Conservation (phyloP, 441 rosid species). For the Croton laevigatus region DNA sequence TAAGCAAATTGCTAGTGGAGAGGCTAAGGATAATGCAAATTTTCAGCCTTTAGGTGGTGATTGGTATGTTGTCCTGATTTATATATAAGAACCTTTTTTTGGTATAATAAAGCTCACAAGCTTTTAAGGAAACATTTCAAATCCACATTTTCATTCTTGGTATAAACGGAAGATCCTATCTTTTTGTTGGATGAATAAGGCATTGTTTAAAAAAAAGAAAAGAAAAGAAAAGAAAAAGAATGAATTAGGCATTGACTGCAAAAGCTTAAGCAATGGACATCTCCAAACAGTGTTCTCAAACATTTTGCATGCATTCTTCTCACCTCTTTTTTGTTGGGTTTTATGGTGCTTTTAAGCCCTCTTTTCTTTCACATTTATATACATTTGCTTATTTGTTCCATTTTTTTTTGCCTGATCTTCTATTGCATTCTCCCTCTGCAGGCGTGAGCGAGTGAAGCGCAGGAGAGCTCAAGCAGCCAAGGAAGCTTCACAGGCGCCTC, state of each 20-base stretch:
- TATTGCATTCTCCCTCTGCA: conserved; percentile 14
- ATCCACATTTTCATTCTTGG: too few species aligned
- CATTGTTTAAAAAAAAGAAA: too few species aligned
- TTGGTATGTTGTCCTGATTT: conserved; percentile 50
- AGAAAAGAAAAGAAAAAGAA: too few species aligned
- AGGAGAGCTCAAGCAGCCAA: conserved; percentile 59
- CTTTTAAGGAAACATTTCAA: too few species aligned
- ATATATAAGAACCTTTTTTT: too few species aligned
- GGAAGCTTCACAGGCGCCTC: conserved; percentile 31
- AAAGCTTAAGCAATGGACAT: too few species aligned
- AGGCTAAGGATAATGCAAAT: conserved; percentile 91
- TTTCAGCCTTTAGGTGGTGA: conserved; percentile 97
- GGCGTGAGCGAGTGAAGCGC: conserved; percentile 95
- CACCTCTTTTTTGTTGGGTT: background rate
- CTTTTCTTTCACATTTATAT: background rate
- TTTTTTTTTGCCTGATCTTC: background rate
- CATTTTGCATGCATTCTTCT: background rate
- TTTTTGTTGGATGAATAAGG: too few species aligned
- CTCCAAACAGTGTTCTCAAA: too few species aligned
- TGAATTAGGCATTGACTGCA: too few species aligned
- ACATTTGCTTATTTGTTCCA: background rate
- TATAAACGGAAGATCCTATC: too few species aligned
- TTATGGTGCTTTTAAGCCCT: background rate
- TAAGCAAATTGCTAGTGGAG: conserved; percentile 87
- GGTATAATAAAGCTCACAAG: background rate